These are phyloP conservation scores for Vitis riparia DNA, from an alignment of 164 flowering plant genomes.

Conservation along the genomic window DNA sequence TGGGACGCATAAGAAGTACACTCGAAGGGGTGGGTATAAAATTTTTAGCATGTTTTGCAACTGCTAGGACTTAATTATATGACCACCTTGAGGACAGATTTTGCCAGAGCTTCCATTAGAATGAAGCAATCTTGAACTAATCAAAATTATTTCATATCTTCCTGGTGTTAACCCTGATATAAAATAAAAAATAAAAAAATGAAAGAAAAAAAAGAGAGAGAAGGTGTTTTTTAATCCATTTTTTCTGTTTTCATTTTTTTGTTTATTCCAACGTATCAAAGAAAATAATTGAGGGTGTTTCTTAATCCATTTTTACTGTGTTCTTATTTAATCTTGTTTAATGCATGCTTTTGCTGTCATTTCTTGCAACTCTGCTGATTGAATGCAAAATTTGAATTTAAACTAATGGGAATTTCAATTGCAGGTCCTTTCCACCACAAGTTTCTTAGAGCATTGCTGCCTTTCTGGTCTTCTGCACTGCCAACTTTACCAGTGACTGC, in stretches of 20 bases:
- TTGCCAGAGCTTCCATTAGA: neutral
- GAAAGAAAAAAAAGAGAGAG: too few relatives aligned
- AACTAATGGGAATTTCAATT: slow-evolving; percentile 11
- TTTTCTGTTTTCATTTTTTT: too few relatives aligned
- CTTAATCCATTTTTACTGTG: neutral
- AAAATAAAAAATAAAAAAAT: too few relatives aligned
- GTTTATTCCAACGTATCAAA: too few relatives aligned
- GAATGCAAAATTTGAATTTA: neutral
- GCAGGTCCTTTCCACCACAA: slow-evolving; percentile 87
- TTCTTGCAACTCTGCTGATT: neutral
- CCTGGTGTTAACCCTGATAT: too few relatives aligned
- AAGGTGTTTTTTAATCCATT: too few relatives aligned
- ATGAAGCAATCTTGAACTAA: too few relatives aligned
- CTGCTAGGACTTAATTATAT: neutral
- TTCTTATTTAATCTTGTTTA: neutral
- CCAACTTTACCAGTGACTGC: slow-evolving; percentile 97
- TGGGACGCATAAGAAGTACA: slow-evolving; percentile 72
- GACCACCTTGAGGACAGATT: slow-evolving; percentile 3
- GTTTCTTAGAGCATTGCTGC: slow-evolving; percentile 76
- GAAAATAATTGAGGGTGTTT: too few relatives aligned
- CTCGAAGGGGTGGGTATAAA: slow-evolving; percentile 63
- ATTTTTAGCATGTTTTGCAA: neutral
- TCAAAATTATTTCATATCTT: too few relatives aligned
- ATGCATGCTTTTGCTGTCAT: slow-evolving; percentile 3
- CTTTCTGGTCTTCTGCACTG: slow-evolving; percentile 95